phyloP scores from a whole-genome alignment of 495 filamentous ascomycete species.

The Geopyxis carbonaria region DNA sequence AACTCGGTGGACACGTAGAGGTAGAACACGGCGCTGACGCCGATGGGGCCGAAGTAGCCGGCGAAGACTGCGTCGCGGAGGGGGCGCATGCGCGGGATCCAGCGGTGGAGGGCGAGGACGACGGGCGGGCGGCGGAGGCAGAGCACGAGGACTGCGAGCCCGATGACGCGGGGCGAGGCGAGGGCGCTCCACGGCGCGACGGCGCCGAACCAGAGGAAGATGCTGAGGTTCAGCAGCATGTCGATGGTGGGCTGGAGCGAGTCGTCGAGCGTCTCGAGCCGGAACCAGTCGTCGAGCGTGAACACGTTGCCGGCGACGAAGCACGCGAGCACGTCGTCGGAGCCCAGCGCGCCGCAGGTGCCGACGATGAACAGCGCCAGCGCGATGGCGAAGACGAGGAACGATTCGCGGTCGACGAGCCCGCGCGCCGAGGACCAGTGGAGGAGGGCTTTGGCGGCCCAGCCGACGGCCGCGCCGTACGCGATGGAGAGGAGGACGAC shows the following conservation, averaged over 20 bases:
- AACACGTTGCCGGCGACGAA: conserved; percentile 68
- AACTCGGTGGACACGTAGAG: conserved; percentile 65
- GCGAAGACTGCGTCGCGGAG: conserved; percentile 60
- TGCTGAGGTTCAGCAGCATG: conserved; percentile 50
- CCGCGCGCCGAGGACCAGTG: conserved; percentile 68
- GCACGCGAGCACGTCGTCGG: conserved; percentile 80
- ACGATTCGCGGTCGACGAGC: conserved; percentile 80
- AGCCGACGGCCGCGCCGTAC: conserved; percentile 65
- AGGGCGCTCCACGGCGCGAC: conserved; percentile 67
- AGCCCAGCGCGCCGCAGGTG: conserved; percentile 77
- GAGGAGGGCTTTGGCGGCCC: conserved; percentile 61
- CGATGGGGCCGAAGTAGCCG: conserved; percentile 88
- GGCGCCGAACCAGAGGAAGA: conserved; percentile 87
- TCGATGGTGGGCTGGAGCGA: conserved; percentile 83
- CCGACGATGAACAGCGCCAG: conserved; percentile 66
- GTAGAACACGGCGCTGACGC: conserved; percentile 86
- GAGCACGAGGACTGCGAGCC: conserved; percentile 63
- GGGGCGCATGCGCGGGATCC: conserved; percentile 65
- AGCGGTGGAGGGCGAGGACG: conserved; percentile 53
- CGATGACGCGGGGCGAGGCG: conserved; percentile 42
- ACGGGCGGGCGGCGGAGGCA: conserved; percentile 63
- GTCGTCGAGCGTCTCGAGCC: conserved; percentile 72
- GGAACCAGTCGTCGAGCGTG: conserved; percentile 89
- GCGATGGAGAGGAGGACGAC: conserved; percentile 60
- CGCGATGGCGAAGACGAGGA: conserved; percentile 75